Percentiles rank a stretch among this genome's conserved stretches.
Evolutionary conservation across 2,329 filamentous ascomycete genomes (phyloP).

Genomic region (Ophiostoma sp.): DNA sequence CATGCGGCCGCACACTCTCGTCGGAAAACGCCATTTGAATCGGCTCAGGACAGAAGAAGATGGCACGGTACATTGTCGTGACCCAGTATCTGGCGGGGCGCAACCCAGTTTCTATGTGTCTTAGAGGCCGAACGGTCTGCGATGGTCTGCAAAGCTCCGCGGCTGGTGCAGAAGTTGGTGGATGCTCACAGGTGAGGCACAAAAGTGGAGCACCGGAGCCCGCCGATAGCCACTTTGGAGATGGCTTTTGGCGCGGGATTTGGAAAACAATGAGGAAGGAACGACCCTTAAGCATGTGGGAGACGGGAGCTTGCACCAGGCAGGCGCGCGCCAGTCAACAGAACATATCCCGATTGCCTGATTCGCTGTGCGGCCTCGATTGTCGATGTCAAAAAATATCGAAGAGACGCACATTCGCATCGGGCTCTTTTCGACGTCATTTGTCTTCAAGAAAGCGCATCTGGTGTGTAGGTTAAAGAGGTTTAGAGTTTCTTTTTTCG

Average conservation of each 20-base stretch:
- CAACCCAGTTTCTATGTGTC: background rate
- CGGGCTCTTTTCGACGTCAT: background rate
- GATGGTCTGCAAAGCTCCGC: slow-evolving; percentile 15
- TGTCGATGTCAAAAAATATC: background rate
- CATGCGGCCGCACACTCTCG: slow-evolving; percentile 17
- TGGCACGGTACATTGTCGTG: slow-evolving; percentile 20
- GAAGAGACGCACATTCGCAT: background rate
- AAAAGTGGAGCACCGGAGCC: slow-evolving; percentile 31
- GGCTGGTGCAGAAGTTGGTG: background rate
- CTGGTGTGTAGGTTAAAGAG: background rate
- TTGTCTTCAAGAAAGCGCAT: background rate
- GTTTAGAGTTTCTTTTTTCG: background rate
- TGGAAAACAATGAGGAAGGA: background rate
- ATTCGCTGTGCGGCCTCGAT: background rate
- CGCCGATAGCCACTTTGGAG: slow-evolving; percentile 32
- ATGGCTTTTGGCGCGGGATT: slow-evolving; percentile 14
- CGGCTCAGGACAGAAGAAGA: slow-evolving; percentile 18
- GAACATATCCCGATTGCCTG: background rate
- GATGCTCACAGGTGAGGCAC: background rate
- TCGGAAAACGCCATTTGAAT: slow-evolving; percentile 30
- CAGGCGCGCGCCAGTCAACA: background rate
- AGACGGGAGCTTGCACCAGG: slow-evolving; percentile 9
- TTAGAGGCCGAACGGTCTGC: background rate
- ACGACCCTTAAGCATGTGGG: slow-evolving; percentile 1
- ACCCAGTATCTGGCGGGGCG: slow-evolving; percentile 14